phyloP scores from a whole-genome alignment of 768 basidiomycete species.

The Lactarius hatsudake region DNA sequence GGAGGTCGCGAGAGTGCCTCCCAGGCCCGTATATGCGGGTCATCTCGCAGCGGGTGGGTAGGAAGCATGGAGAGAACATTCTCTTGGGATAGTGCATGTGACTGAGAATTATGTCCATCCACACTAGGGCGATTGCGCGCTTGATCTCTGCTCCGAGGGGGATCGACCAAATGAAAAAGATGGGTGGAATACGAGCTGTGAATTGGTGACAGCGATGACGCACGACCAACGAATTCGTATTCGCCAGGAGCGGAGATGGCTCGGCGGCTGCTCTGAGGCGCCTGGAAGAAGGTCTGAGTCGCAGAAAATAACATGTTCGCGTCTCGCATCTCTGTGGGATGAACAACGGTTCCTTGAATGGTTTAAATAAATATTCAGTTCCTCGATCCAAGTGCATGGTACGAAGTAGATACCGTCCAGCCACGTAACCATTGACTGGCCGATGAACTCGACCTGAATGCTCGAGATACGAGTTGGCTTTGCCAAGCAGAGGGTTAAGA shows the following conservation, averaged over 20 bases:
- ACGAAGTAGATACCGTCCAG: constrained; percentile 63
- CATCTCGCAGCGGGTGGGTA: neutral
- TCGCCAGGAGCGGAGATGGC: constrained; percentile 45
- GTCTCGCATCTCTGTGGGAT: constrained; percentile 52
- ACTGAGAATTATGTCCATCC: constrained; percentile 32
- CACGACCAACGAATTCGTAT: constrained; percentile 36
- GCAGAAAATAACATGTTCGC: constrained; percentile 75
- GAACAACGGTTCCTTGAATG: constrained; percentile 48
- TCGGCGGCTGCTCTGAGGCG: constrained; percentile 45
- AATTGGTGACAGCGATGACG: constrained; percentile 17
- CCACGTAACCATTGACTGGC: constrained; percentile 71
- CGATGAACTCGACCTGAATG: constrained; percentile 78
- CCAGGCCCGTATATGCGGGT: neutral
- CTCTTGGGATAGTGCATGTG: constrained; percentile 22
- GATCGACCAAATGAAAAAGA: neutral
- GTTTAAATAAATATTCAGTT: constrained; percentile 29
- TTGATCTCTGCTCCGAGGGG: constrained; percentile 25
- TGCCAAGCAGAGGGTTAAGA: constrained; percentile 56
- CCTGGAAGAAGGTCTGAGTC: constrained; percentile 69
- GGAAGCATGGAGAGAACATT: neutral
- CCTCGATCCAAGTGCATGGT: constrained; percentile 31
- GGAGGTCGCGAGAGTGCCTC: neutral
- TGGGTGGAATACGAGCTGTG: neutral
- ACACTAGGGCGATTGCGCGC: constrained; percentile 31
- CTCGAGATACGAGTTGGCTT: constrained; percentile 86